phyloP scores from a whole-genome alignment of 2,329 filamentous ascomycete genomes.

The Verticillium tricorpus region DNA sequence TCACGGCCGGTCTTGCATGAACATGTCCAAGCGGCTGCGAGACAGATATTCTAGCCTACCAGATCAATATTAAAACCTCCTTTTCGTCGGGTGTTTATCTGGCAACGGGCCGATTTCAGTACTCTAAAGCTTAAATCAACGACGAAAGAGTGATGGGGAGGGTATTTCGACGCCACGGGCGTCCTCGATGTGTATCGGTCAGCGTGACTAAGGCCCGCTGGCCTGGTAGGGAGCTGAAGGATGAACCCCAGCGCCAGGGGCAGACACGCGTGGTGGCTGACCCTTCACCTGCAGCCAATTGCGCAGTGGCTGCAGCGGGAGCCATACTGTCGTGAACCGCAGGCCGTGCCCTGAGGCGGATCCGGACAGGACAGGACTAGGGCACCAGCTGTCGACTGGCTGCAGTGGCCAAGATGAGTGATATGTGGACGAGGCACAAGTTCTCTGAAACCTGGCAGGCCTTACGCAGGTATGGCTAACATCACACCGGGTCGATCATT shows the following conservation, averaged over 20 bases:
- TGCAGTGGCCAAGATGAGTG: not conserved
- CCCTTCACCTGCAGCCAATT: not conserved
- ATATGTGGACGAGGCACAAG: not conserved
- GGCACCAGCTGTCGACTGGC: not conserved
- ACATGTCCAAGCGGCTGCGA: not conserved
- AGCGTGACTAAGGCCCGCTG: slow-evolving; percentile 3
- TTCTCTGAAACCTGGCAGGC: not conserved
- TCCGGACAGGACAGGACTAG: not conserved
- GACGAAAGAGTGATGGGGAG: not conserved
- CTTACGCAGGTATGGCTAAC: not conserved
- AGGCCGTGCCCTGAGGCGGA: not conserved
- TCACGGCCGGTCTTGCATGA: not conserved
- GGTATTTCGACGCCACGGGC: not conserved
- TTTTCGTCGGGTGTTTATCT: not conserved
- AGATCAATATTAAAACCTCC: not conserved
- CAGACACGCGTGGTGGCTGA: not conserved
- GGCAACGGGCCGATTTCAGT: not conserved
- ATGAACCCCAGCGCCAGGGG: not conserved
- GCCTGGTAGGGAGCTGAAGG: not conserved
- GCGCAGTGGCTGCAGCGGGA: not conserved
- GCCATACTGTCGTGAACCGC: not conserved
- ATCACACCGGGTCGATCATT: too few relatives aligned
- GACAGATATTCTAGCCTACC: not conserved
- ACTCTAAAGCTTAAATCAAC: slow-evolving; percentile 5
- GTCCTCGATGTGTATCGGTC: not conserved